Evolutionary conservation across 352 stramenopile genomes (phyloP), one percentile per base, ranked within the genome.

Genomic region (Globisporangium rhizosaccharum): DNA sequence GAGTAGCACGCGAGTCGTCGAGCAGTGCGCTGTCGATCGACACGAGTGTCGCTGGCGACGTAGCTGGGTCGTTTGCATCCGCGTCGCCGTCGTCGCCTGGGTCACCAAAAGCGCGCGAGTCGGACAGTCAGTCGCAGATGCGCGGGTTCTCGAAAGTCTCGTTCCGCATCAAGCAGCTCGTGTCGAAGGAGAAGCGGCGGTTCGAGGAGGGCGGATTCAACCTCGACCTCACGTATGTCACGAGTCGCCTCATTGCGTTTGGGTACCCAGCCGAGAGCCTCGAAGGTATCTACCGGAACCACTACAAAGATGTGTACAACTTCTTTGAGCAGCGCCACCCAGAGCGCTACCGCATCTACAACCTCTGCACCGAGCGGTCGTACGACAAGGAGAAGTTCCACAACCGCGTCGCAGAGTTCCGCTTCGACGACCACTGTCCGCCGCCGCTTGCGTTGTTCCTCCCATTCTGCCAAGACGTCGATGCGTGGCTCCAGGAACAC

Each of bases 221-320:
- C 55, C 72, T 97, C 53, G 91, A 97, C 67, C 79, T 97, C 71
- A 93, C 87, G 33, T 97, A 97, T 70, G 85, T 97, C 25, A 93
- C 87, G 15, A 66, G 68, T 51, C 74, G 82, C 6, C 73, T 97
- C 26, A 94, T 97, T 51, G 88, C 88, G 14, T 83, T 96, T 41
- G 90, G 90, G 15, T 97, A 96, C 63, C 91, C 91, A 2, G 79
- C 90, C 7, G 81, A 88, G 57, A 92, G 84, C 51, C 69, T 97
- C 56, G 87, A 97, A 61, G 85, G 79, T 28, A 72, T 91, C 26
- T 97, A 97, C 69, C 76, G 91, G 10, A 97, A 97, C 65, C 85
- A 90, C 59, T 88, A 88, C 63, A 86, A 85, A 51, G 91, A 97
- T 56, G 85, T 97, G 26, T 85, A 89, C 60, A 73, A 87, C 51